Evolutionary conservation across 1,284 basidiomycete species (phyloP).

Genomic region (Sporisorium iseilematis-ciliati): DNA sequence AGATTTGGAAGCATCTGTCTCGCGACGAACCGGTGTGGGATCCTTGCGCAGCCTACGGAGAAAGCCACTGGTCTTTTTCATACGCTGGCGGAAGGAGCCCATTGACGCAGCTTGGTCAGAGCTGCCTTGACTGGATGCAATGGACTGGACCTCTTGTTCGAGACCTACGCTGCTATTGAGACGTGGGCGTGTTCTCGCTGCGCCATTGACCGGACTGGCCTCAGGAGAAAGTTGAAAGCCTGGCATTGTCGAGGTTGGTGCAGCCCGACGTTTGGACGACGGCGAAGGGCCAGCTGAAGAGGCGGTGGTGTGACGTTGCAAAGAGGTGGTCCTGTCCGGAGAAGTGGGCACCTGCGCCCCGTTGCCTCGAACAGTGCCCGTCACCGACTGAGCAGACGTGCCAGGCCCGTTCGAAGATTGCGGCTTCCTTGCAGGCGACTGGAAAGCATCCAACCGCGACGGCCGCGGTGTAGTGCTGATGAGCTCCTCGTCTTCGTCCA

Average conservation of each 20-base stretch:
- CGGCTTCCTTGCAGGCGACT: conserved; percentile 11
- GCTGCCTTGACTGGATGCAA: background rate
- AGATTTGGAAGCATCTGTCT: conserved; percentile 12
- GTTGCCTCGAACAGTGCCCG: conserved; percentile 7
- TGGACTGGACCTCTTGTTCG: conserved; percentile 39
- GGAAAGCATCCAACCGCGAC: conserved; percentile 15
- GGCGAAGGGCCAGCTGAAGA: conserved; percentile 15
- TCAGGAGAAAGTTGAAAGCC: conserved; percentile 16
- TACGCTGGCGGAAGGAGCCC: conserved; percentile 53
- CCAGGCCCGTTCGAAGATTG: conserved; percentile 9
- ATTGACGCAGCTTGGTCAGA: conserved; percentile 11
- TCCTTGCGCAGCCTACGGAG: conserved; percentile 52
- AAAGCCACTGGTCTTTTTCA: conserved; percentile 67
- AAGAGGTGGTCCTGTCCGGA: conserved; percentile 43
- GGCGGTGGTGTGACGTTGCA: conserved; percentile 16
- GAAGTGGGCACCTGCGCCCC: conserved; percentile 22
- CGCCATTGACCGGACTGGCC: background rate
- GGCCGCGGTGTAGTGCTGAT: conserved; percentile 29
- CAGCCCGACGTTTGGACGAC: background rate
- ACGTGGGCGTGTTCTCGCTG: conserved; percentile 22
- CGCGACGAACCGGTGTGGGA: conserved; percentile 14
- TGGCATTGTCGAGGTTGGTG: conserved; percentile 25
- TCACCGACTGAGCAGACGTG: background rate
- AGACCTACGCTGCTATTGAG: conserved; percentile 36
- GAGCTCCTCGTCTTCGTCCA: conserved; percentile 16